Base-by-base conservation (phyloP, 331 rosid species). In the Acacia concinna region DNA sequence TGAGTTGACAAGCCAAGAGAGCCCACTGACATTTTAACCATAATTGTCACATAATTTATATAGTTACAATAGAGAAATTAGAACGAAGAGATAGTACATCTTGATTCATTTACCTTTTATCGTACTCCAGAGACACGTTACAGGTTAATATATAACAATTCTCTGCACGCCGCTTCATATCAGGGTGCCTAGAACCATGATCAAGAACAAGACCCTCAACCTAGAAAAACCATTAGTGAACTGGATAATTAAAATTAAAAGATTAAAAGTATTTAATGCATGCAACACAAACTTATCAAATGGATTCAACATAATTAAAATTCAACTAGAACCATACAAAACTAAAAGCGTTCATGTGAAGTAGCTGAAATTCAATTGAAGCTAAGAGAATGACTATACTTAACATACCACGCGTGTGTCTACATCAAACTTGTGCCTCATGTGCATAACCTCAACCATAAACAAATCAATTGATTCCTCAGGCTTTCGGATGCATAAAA, bases 161-260 rank as follows among this genome's bases (percentile, higher is more conserved):
- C 83, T 95, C 98, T 57, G 98, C 99, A 1, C 91, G 84, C 35
- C 98, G 91, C 86, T 95, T 95, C 99, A 95, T 93, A 84, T 95
- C 99, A 52, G 99, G 99, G 85, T 95, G 99, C 83, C 99, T 89
- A 72, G 99, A 93, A 77, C 99, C 99, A 74, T 95, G 99, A 87
- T 95, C 99, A 76, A 95, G 99, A 81, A 95, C 99, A 80, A 95
- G 97, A 83, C 99, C 99, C 83, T 95, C 96, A 77, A 95, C 96
- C 99, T 95, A 89, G 35, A 71, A 78, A 84, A 30, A 28, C 71
- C 73, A 76, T 17, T 13, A 38, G 32, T 60, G 49, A 83, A 49
- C 43, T 69, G 23, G 72, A 68, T 66, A 75, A 49, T 40, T 49
- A 64, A 56, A 56, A 23, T 56, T 32, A 59, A 74, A 71, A 34